A percentile compares a stretch with the other conserved stretches of the same genome.
phyloP scores from a whole-genome alignment of 495 filamentous ascomycete genomes.

The Glarea lozoyensis region DNA sequence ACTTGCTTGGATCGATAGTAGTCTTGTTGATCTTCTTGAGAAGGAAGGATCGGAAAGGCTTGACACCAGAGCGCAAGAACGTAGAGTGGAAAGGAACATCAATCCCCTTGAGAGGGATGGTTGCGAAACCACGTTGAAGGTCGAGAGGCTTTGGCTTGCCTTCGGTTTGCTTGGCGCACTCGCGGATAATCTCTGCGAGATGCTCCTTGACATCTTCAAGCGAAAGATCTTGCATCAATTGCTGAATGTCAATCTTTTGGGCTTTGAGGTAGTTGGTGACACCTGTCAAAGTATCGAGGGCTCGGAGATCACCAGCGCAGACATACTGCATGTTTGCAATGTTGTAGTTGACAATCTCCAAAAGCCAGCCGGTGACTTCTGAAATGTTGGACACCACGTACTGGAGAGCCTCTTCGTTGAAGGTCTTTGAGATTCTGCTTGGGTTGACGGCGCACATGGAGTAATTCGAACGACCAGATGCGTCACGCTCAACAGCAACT shows the following conservation, averaged over 20 bases:
- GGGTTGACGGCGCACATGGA: slow-evolving; percentile 99
- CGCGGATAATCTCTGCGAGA: slow-evolving; percentile 75
- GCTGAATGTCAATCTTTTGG: slow-evolving; percentile 92
- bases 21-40: slow-evolving; percentile 99
- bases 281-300: slow-evolving; percentile 86
- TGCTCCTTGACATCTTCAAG: slow-evolving; percentile 68
- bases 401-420: slow-evolving; percentile 92
- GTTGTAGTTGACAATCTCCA: slow-evolving; percentile 99
- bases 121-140: slow-evolving; percentile 90
- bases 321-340: slow-evolving; percentile 98
- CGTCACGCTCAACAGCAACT: slow-evolving; percentile 96
- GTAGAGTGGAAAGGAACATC: slow-evolving; percentile 99
- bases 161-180: slow-evolving; percentile 75
- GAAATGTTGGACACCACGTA: slow-evolving; percentile 91
- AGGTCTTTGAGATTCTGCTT: slow-evolving; percentile 91
- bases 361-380: slow-evolving; percentile 84
- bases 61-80: slow-evolving; percentile 93
- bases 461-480: slow-evolving; percentile 87
- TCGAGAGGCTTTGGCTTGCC: slow-evolving; percentile 80
- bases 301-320: slow-evolving; percentile 91
- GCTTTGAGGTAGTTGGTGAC: slow-evolving; percentile 86
- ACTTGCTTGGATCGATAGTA: slow-evolving; percentile 90
- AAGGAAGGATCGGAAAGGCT: slow-evolving; percentile 93
- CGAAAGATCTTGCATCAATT: slow-evolving; percentile 75
- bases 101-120: slow-evolving; percentile 92